These are phyloP conservation scores for Dactylorhiza incarnata DNA, from an alignment of 106 monocot genomes.

Conservation along the genomic window DNA sequence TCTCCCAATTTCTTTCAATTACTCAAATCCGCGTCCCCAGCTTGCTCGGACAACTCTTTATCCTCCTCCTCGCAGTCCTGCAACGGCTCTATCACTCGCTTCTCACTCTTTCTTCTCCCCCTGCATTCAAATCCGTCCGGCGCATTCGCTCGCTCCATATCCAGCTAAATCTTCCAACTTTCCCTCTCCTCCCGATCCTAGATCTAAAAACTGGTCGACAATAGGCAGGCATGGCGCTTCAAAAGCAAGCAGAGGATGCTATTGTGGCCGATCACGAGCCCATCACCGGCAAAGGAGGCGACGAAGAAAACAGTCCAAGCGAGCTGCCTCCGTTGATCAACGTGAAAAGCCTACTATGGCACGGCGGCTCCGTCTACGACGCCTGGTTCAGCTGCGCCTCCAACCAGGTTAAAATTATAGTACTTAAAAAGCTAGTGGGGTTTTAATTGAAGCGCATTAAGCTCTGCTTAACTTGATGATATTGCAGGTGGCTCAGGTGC, in stretches of 20 bases:
- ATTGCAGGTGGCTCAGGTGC: constrained; percentile 65
- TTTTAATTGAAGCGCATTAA: too few relatives aligned
- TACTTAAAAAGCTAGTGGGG: too few relatives aligned
- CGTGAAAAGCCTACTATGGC: constrained; percentile 83
- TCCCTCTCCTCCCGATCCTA: neutral
- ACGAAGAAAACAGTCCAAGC: neutral
- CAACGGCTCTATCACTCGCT: neutral
- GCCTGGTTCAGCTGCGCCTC: constrained; percentile 98
- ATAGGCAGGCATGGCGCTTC: neutral
- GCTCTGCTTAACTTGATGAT: neutral
- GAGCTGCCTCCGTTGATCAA: constrained; percentile 8
- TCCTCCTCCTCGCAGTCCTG: neutral
- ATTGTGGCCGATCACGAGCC: neutral
- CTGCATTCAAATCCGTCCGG: neutral
- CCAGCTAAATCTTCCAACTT: neutral
- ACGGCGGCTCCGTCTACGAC: constrained; percentile 89
- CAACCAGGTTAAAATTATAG: too few relatives aligned
- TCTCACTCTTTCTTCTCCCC: neutral
- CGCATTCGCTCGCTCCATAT: neutral
- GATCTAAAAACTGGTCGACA: neutral
- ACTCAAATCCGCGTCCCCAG: neutral
- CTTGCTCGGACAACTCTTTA: neutral
- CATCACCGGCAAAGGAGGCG: neutral
- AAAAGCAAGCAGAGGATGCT: constrained; percentile 2
- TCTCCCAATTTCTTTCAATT: neutral